A percentile compares a stretch with the other conserved stretches of the same genome.
Evolutionary conservation across 805 yeast species (phyloP).

Genomic region (Kodamaea neixiangensis): DNA sequence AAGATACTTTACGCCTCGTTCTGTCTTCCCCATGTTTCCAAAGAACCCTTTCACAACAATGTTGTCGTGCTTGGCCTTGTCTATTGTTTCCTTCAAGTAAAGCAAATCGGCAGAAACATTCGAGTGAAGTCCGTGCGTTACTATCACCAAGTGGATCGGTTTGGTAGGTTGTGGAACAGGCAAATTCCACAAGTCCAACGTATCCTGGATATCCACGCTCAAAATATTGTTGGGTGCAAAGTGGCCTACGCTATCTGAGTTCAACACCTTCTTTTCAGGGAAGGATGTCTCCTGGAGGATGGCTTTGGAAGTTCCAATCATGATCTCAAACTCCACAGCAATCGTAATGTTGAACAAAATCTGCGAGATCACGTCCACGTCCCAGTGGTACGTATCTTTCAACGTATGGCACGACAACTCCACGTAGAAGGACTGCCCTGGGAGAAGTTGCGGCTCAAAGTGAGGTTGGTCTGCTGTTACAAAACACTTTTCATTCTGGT

Average conservation of each 20-base stretch:
- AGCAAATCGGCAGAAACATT: constrained; percentile 90
- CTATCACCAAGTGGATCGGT: constrained; percentile 79
- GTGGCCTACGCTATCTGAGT: constrained; percentile 31
- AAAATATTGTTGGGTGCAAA: constrained; percentile 33
- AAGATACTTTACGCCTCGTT: constrained; percentile 79
- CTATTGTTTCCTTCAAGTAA: constrained; percentile 79
- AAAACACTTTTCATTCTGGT: constrained; percentile 52
- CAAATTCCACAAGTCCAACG: constrained; percentile 72
- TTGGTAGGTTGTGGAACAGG: constrained; percentile 49
- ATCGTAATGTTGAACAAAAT: constrained; percentile 70
- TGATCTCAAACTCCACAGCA: constrained; percentile 64
- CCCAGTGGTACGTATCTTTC: constrained; percentile 66
- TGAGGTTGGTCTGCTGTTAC: constrained; percentile 77
- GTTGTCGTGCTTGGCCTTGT: constrained; percentile 54
- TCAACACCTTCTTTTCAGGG: constrained; percentile 21
- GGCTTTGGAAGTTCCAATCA: constrained; percentile 50
- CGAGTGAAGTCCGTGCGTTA: constrained; percentile 93
- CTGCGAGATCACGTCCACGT: constrained; percentile 78
- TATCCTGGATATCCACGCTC: constrained; percentile 54
- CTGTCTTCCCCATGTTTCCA: constrained; percentile 86
- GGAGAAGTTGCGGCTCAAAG: constrained; percentile 68
- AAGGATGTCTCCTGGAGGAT: constrained; percentile 32
- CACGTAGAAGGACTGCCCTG: constrained; percentile 63
- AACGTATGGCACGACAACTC: constrained; percentile 67
- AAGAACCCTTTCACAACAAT: constrained; percentile 79